Conservation (phyloP, 2,329 filamentous ascomycete genomes). For the Coleophoma crateriformis region DNA sequence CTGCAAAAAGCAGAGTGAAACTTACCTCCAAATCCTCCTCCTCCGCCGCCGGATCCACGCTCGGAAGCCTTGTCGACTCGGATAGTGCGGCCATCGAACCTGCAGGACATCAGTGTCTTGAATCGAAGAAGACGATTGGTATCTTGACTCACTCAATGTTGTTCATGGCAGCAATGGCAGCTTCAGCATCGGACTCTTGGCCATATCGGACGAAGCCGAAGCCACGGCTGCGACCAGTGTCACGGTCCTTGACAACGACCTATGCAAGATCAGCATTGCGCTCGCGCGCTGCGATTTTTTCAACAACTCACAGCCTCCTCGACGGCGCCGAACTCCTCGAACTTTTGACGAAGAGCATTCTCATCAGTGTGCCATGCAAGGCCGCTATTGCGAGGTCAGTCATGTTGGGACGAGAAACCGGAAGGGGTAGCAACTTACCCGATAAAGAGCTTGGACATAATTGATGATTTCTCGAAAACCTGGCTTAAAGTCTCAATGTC, state of each 20-base stretch:
- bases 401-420: background rate
- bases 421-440: constrained; percentile 56
- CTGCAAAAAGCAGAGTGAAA: too few relatives aligned
- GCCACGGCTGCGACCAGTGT: constrained; percentile 92
- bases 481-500: constrained; percentile 32
- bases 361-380: constrained; percentile 99
- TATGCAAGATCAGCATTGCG: constrained; percentile 32
- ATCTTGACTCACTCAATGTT: constrained; percentile 70
- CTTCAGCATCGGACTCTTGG: constrained; percentile 69
- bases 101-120: constrained; percentile 30
- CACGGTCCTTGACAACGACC: constrained; percentile 97
- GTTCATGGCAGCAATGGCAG: constrained; percentile 76
- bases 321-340: constrained; percentile 83
- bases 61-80: constrained; percentile 95
- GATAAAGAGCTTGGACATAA: constrained; percentile 93
- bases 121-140: constrained; percentile 2
- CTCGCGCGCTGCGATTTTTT: background rate
- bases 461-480: constrained; percentile 23
- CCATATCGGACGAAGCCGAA: constrained; percentile 95
- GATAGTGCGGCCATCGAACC: constrained; percentile 90
- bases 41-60: constrained; percentile 57
- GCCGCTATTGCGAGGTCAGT: constrained; percentile 54
- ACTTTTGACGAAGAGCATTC: constrained; percentile 77
- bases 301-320: constrained; percentile 82
- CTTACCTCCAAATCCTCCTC: constrained; percentile 37